phyloP scores from a whole-genome alignment of 2,329 filamentous ascomycete genomes.

The Pezizomycotina sp. region DNA sequence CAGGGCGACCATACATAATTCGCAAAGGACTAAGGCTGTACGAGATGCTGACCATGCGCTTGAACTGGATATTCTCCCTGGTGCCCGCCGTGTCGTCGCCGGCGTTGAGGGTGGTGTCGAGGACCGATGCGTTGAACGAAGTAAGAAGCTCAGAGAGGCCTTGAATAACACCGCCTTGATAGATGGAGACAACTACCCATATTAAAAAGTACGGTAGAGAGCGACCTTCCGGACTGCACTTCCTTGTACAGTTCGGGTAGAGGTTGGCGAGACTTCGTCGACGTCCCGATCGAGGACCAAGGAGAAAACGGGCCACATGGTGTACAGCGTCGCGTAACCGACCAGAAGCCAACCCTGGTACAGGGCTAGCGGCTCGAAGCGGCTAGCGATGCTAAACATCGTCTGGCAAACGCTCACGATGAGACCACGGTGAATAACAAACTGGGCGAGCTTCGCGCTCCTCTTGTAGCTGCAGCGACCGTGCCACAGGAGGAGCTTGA shows the following conservation, averaged over 20 bases:
- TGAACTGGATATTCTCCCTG: no score
- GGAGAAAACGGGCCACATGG: constrained; percentile 79
- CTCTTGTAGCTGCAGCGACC: constrained; percentile 95
- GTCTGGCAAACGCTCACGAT: constrained; percentile 95
- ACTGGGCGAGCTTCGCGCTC: constrained; percentile 85
- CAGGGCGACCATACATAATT: constrained; percentile 91
- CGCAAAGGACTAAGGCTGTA: constrained; percentile 80
- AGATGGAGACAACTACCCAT: constrained; percentile 88
- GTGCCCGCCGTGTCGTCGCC: no score
- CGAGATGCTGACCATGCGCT: constrained; percentile 75
- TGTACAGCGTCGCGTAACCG: constrained; percentile 91
- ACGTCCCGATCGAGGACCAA: constrained; percentile 91
- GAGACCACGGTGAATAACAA: constrained; percentile 91
- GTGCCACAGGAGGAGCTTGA: constrained; percentile 97
- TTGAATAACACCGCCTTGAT: constrained; percentile 48
- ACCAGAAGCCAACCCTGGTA: constrained; percentile 87
- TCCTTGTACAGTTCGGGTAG: constrained; percentile 96
- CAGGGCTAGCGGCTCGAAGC: constrained; percentile 82
- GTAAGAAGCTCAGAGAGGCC: constrained; percentile 87
- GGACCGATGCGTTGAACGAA: constrained; percentile 12
- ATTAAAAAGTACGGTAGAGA: constrained; percentile 91
- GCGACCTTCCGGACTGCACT: constrained; percentile 75
- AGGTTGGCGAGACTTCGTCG: constrained; percentile 81
- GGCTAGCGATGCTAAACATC: constrained; percentile 84
- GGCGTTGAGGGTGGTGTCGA: constrained; percentile 58